Base-by-base conservation (phyloP, 805 yeast genomes). In the Barnettozyma siamensis region DNA sequence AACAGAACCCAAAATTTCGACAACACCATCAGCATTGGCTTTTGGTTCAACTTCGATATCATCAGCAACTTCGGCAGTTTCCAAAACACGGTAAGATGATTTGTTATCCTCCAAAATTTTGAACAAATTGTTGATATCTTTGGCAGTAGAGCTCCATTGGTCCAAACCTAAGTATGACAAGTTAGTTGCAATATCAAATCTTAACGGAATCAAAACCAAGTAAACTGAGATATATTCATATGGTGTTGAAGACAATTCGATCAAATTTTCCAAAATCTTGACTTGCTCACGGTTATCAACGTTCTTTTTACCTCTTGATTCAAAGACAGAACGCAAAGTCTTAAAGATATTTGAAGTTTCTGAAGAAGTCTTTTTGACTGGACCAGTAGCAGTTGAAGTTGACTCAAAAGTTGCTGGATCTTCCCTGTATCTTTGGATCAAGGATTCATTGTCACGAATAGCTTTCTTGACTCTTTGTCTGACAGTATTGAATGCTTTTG, bases 301-400 rank as follows among this genome's bases (percentile, higher is more conserved):
- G 62, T 87, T 88, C 72, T 87, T 91, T 73, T 89, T 89, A 71
- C 99, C 99, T 68, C 99, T 82, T 37, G 88, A 73, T 64, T 93
- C 98, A 45, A 84, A 69, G 43, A 93, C 80, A 41, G 78, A 64
- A 60, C 82, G 76, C 60, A 93, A 72, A 28, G 84, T 77, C 43
- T 79, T 69, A 69, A 89, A 88, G 42, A 88, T 79, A 31, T 58
- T 57, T 15, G 60, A 53, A 41, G 46, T 49, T 47, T 54, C 35
- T 28, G 48, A 15, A 18, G 52, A 38, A 33, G 57, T 48, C 38
- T 64, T 59, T 20, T 64, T 67, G 40, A 65, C 59, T 10, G 74
- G 65, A 11, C 57, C 50, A 28, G 57, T 47, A 18, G 55, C 58
- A 18, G 54, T 45, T 17, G 58, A 64, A 12, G 55, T 62, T 15